Evolutionary conservation across 2,329 filamentous ascomycete species (phyloP), one percentile per base, ranked within the genome.

Genomic region (Mycosphaerella sp.): DNA sequence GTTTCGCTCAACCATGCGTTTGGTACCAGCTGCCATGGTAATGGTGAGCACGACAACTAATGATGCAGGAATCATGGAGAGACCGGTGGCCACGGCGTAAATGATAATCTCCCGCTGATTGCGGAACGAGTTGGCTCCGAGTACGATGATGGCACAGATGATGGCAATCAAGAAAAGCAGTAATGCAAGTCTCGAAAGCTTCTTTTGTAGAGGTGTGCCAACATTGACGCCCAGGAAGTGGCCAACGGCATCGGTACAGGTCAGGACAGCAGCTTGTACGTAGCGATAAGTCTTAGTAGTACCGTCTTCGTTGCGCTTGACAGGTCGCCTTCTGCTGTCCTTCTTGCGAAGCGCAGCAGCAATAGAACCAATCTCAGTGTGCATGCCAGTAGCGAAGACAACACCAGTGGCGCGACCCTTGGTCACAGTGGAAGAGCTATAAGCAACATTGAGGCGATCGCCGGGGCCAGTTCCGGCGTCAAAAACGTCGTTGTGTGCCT

Each of bases 161-260:
- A 87, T 78, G 2, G 84, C 89, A 44, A 89, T 79, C 41, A 77
- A 82, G 64, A 95, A 94, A 2, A 95, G 79, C 3, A 88, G 66
- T 39, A 93, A 82, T 25, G 89, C 89, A 63, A 95, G 84, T 69
- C 90, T 89, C 71, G 86, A 88, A 45, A 95, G 77, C 64, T 87
- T 91, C 59, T 85, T 84, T 71, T 94, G 88, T 41, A 95, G 75
- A 0, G 89, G 89, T 1, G 89, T 95, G 44, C 89, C 89, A 49
- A 86, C 77, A 49, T 79, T 84, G 53, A 86, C 76, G 45, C 84
- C 84, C 7, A 87, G 72, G 62, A 87, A 85, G 34, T 76, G 73
- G 4, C 80, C 81, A 52, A 84, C 67, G 5, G 77, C 78, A 64
- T 84, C 80, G 10, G 73, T 75, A 37, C 75, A 66, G 3, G 80